Conservation (phyloP, 768 basidiomycete genomes). For the Lactarius psammicola region DNA sequence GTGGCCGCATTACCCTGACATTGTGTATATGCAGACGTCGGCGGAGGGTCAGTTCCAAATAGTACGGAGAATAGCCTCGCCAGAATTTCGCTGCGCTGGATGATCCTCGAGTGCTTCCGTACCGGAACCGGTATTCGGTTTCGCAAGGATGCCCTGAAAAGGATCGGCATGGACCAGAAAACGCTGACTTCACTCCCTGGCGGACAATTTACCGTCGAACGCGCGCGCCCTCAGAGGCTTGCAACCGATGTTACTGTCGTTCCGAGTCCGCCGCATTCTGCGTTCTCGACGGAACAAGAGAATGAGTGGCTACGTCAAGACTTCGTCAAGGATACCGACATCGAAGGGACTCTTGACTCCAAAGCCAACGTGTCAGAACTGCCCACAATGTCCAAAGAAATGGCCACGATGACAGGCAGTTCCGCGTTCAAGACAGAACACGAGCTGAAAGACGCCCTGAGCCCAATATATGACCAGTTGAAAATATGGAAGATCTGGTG, state of each 20-base stretch:
- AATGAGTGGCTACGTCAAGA: conserved; percentile 19
- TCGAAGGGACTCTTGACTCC: conserved; percentile 29
- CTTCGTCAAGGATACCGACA: conserved; percentile 35
- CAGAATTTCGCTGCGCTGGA: conserved; percentile 65
- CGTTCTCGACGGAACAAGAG: background rate
- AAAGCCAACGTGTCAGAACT: conserved; percentile 30
- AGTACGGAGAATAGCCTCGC: conserved; percentile 57
- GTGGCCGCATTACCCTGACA: background rate
- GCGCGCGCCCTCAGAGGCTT: background rate
- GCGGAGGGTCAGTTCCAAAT: conserved; percentile 69
- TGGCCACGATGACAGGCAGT: conserved; percentile 23
- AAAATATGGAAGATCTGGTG: conserved; percentile 54
- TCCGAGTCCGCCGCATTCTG: background rate
- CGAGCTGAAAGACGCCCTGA: conserved; percentile 57
- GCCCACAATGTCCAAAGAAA: conserved; percentile 15
- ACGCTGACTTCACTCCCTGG: background rate
- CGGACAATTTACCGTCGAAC: background rate
- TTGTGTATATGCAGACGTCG: conserved; percentile 51
- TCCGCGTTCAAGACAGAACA: conserved; percentile 46
- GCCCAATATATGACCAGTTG: conserved; percentile 57
- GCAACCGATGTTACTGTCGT: background rate
- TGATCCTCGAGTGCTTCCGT: conserved; percentile 52
- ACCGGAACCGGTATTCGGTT: conserved; percentile 45
- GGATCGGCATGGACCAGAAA: background rate
- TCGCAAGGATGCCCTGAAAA: conserved; percentile 22